Base-by-base conservation (phyloP, 257 asterid species). In the Cruciata laevipes region DNA sequence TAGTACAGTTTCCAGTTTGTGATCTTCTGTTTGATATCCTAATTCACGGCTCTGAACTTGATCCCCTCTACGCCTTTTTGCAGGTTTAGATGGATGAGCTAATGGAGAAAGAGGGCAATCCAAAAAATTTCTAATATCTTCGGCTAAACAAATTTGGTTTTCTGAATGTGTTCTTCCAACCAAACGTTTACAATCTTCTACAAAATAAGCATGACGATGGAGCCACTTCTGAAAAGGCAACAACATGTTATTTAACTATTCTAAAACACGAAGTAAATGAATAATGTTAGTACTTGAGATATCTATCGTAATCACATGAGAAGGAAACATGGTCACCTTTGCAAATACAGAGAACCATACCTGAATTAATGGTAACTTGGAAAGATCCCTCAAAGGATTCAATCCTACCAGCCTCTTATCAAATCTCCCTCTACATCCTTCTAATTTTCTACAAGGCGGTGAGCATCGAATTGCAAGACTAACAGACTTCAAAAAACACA, bases 301-400 rank as follows among this genome's bases (percentile, higher is more conserved):
- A n/a, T n/a, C 13, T 52, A 14, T 61, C 20, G 3, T 5, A 3
- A 31, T 61, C 23, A n/a, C 58, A 52, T 17, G 8, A 17, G 24
- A 52, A 52, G 24, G 24, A 52, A 52, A n/a, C 58, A 4, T 52
- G 21, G 1, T 8, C 23, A 61, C 23, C 17, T 8, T 63, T 27
- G 13, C 67, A 20, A 7, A 63, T 33, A 21, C 67, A 63, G 7
- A 32, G 23, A 63, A 24, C 67, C 67, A 63, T 47, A 40, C 52
- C 52, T 63, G 67, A 63, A 37, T 18, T 13, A 61, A 40, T 31
- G 66, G 66, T 30, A 61, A 5, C 3, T 31, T 20, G 47, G 32
- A 23, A 20, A 6, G 42, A 2, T 16, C 23, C 66, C 47, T 61
- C 49, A 61, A 53, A 9, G 25, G 25, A 53, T 53, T 5, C 24